A percentile compares a stretch with the other conserved stretches of the same genome.
Evolutionary conservation across 192 early-diverging fungal genomes (phyloP).

Genomic region (Glomus cerebriforme): DNA sequence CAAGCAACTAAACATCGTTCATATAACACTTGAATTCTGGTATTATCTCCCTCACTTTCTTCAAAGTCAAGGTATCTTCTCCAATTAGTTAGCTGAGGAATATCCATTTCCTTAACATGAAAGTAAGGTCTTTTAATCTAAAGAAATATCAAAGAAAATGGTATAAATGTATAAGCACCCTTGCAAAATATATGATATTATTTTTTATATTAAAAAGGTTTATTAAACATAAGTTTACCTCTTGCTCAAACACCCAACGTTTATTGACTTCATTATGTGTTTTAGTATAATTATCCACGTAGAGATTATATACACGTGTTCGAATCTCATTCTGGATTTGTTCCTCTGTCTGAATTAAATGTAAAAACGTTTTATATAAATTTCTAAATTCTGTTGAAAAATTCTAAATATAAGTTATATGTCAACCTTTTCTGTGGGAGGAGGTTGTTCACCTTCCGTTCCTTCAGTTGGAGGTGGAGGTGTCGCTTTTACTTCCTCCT

Average conservation of each 20-base stretch:
- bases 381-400: not conserved
- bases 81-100: constrained; percentile 70
- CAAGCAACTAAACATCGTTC: constrained; percentile 77
- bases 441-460: constrained; percentile 26
- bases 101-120: constrained; percentile 77
- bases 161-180: not conserved
- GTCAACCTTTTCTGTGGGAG: constrained; percentile 26
- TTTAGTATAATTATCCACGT: constrained; percentile 58
- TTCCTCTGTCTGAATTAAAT: constrained; percentile 45
- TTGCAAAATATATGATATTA: not conserved
- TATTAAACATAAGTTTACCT: constrained; percentile 32
- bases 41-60: constrained; percentile 57
- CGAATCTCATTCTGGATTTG: constrained; percentile 60
- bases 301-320: constrained; percentile 59
- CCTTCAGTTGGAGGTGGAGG: constrained; percentile 18
- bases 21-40: constrained; percentile 63
- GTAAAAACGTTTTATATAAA: not conserved
- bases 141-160: not conserved
- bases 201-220: not conserved
- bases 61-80: constrained; percentile 75
- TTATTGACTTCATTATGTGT: constrained; percentile 71
- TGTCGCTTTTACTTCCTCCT: constrained; percentile 35
- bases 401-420: not conserved
- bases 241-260: constrained; percentile 74
- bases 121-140: constrained; percentile 78